These are phyloP conservation scores for Fusarium sp. DNA, from an alignment of 2,329 filamentous ascomycete species.

Conservation along the genomic window DNA sequence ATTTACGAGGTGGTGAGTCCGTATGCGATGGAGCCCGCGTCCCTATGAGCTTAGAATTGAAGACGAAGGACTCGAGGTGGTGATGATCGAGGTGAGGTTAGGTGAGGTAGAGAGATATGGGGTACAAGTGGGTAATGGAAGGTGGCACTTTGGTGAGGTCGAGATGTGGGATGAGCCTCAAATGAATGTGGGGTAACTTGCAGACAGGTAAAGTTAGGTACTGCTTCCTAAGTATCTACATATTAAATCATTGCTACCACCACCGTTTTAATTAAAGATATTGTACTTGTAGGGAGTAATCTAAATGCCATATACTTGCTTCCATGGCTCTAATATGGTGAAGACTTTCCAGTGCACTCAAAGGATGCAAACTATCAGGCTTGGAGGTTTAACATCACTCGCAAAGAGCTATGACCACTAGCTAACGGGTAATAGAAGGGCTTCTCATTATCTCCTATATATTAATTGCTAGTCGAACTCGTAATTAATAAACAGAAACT, in stretches of 20 bases:
- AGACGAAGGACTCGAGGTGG: constrained; percentile 8
- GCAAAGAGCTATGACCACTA: neutral
- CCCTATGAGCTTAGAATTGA: neutral
- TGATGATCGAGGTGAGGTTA: constrained; percentile 14
- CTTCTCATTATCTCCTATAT: neutral
- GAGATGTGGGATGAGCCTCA: constrained; percentile 39
- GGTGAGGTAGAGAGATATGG: constrained; percentile 22
- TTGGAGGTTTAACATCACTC: neutral
- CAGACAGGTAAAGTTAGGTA: neutral
- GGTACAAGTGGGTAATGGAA: constrained; percentile 38
- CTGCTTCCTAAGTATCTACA: neutral
- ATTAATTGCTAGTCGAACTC: neutral
- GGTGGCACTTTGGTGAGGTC: constrained; percentile 36
- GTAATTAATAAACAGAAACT: neutral
- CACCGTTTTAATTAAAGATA: neutral
- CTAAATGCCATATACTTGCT: neutral
- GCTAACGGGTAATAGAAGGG: neutral
- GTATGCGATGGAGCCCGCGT: neutral
- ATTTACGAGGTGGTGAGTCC: neutral
- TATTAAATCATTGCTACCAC: neutral
- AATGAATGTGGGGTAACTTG: constrained; percentile 38
- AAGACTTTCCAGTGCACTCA: neutral
- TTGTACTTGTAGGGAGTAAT: neutral
- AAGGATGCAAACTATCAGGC: neutral
- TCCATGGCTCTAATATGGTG: neutral